phyloP scores from a whole-genome alignment of 202 grass and related monocot genomes.

The Musa balbisiana region DNA sequence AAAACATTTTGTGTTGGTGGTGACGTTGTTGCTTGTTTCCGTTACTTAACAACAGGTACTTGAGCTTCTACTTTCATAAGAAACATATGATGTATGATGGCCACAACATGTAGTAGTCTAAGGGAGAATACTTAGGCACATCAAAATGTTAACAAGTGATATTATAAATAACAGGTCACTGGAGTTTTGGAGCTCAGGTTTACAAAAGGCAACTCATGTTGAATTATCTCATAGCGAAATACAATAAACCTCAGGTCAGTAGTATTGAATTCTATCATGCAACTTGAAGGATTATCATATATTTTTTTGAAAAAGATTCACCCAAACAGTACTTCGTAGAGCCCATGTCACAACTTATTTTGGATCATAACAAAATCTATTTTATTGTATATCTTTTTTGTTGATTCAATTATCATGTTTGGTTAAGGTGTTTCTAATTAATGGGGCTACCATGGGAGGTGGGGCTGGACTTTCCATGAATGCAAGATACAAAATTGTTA shows the following conservation, averaged over 20 bases:
- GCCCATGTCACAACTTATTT: too few species aligned
- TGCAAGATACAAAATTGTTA: slow-evolving; percentile 19
- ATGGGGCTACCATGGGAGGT: slow-evolving; percentile 13
- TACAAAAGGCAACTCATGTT: slow-evolving; percentile 14
- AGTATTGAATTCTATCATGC: too few species aligned
- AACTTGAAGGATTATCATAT: background rate
- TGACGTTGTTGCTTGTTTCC: background rate
- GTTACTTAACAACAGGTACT: too few species aligned
- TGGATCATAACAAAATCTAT: too few species aligned
- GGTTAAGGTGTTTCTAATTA: slow-evolving; percentile 18
- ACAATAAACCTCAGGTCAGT: slow-evolving; percentile 15
- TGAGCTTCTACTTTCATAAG: too few species aligned
- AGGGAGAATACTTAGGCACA: too few species aligned
- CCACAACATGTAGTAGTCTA: too few species aligned
- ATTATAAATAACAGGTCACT: slow-evolving; percentile 3
- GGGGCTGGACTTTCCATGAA: slow-evolving; percentile 25
- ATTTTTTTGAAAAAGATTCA: too few species aligned
- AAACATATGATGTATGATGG: too few species aligned
- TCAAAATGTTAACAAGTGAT: too few species aligned
- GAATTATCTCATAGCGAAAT: slow-evolving; percentile 18
- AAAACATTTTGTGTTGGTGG: slow-evolving; percentile 25
- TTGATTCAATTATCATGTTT: background rate
- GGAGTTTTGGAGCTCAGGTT: slow-evolving; percentile 3
- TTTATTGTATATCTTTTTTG: too few species aligned
- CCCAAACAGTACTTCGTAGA: too few species aligned